These are phyloP conservation scores for Alternaria ethzedia DNA, from an alignment of 2,329 filamentous ascomycete species.

Conservation along the genomic window DNA sequence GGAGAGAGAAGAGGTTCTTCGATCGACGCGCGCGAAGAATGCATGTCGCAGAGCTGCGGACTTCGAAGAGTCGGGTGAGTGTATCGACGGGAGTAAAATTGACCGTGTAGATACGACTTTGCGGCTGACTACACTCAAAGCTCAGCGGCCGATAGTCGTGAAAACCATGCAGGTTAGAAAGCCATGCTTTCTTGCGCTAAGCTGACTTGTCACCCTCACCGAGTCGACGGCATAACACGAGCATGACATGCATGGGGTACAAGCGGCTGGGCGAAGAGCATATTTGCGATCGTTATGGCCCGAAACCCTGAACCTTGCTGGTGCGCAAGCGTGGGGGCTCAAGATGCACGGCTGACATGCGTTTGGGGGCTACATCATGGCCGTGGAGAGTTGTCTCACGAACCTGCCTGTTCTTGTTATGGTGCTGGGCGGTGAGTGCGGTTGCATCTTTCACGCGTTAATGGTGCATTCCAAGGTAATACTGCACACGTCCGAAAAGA, in stretches of 20 bases:
- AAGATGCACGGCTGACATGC: not conserved
- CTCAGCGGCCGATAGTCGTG: not conserved
- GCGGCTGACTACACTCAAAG: not conserved
- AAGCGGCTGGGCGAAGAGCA: not conserved
- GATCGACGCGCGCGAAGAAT: not conserved
- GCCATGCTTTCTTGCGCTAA: not conserved
- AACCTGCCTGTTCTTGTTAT: not conserved
- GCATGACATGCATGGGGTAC: not conserved
- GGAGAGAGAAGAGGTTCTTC: not conserved
- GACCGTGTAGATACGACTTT: not conserved
- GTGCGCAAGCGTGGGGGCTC: not conserved
- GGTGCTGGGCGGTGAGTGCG: not conserved
- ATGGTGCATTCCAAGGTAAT: not conserved
- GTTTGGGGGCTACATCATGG: not conserved
- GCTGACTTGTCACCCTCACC: not conserved
- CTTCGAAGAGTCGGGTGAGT: accelerated
- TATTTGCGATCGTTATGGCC: constrained; percentile 10
- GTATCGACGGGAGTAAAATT: not conserved
- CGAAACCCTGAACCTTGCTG: not conserved
- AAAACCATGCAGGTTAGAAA: not conserved
- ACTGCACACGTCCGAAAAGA: not conserved
- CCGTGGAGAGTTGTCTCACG: too few species aligned
- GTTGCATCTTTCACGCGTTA: too few species aligned
- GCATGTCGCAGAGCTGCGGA: not conserved
- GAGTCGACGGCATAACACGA: not conserved